Evolutionary conservation across 768 basidiomycete genomes (phyloP), one percentile per base, ranked within the genome.

Genomic region (Leccinellum rugosiceps): DNA sequence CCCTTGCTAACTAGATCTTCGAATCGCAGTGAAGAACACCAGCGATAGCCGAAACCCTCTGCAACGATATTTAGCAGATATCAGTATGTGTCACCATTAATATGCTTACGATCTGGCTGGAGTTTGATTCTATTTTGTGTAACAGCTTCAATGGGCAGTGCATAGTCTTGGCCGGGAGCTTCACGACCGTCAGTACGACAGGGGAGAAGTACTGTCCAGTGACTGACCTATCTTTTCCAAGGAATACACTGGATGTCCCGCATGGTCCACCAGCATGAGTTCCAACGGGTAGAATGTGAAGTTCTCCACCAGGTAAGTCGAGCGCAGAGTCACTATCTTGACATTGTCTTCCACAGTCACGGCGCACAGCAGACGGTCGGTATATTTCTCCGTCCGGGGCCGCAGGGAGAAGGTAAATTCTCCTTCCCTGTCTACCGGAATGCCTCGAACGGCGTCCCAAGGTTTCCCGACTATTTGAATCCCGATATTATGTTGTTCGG

Each of bases 11-110:
- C 75, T 2, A 99, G 76, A 62, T 97, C 94, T 63, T 97, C 92
- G 83, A 94, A 95, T 52, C 90, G 85, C 41, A 95, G 82, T 3
- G 94, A 83, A 45, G 82, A 74, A 47, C 90, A 94, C 95, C 95
- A 98, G 66, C 85, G 88, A 74, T 97, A 98, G 19, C 94, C 94
- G 67, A 98, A 98, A 15, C 97, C 97, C 72, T 93, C 95, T 97
- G 64, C 21, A 49, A 48, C 14, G 38, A 25, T 13, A 10, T 48
- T 19, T 14, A 30, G 51, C 63, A 34, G 7, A 56, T 38, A 48
- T 56, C 44, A 60, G 51, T 45, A 32, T 21, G 13, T 14, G 19
- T 28, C 14, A n/a, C 17, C 50, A 23, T 38, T 38, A 45, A 17
- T 28, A 25, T 21, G 10, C 92, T 75, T 70, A 96, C 96, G 91